Conservation (phyloP, 2,329 filamentous ascomycete species). For the Scortechinia acanthostroma region DNA sequence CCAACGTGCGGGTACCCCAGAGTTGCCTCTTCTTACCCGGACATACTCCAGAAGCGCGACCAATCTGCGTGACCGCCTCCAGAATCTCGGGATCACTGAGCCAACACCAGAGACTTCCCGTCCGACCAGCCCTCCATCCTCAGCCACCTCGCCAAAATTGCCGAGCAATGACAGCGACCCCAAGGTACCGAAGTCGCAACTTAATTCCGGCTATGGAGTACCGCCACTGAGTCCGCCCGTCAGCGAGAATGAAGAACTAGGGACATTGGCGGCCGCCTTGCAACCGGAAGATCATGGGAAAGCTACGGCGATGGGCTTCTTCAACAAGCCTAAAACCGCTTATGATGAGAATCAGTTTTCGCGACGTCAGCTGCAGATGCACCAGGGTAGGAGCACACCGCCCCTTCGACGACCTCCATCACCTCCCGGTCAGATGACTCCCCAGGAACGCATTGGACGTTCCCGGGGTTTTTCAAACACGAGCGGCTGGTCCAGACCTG, state of each 20-base stretch:
- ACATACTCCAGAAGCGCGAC: constrained; percentile 15
- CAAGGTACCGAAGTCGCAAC: constrained; percentile 2
- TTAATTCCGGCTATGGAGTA: background rate
- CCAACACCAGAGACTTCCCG: constrained; percentile 66
- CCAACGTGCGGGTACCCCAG: constrained; percentile 12
- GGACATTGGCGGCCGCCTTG: constrained; percentile 36
- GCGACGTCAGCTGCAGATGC: constrained; percentile 71
- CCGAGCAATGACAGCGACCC: constrained; percentile 5
- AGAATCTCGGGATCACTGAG: constrained; percentile 36
- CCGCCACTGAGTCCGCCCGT: constrained; percentile 59
- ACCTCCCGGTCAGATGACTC: background rate
- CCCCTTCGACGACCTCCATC: background rate
- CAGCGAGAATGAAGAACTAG: constrained; percentile 65
- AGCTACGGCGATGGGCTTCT: background rate
- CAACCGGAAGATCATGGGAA: constrained; percentile 1
- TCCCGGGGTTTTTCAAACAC: background rate
- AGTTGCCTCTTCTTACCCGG: background rate
- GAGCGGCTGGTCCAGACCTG: background rate
- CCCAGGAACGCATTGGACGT: background rate
- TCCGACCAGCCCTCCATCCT: constrained; percentile 39
- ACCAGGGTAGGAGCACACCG: background rate
- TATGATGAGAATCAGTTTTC: constrained; percentile 84
- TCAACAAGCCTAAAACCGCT: constrained; percentile 33
- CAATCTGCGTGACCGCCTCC: constrained; percentile 35
- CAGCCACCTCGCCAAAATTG: constrained; percentile 15